Base-by-base conservation (phyloP, 495 filamentous ascomycete genomes). In the Daldinia childiae region DNA sequence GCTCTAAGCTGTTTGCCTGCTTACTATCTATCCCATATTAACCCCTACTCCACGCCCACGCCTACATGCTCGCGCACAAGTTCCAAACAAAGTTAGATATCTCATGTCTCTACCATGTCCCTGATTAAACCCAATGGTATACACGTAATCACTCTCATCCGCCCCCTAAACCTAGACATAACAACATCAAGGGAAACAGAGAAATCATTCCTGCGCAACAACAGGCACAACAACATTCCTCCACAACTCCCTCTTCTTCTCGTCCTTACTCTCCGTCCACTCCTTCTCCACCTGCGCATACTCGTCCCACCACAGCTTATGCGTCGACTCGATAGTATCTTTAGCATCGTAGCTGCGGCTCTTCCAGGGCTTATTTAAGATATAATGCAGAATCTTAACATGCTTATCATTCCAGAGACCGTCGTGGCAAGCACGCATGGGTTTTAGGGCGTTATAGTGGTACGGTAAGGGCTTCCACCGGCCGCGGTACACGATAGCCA, bases 301-400 rank as follows among this genome's bases (percentile, higher is more conserved):
- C 38, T 73, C 76, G 56, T 80, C 77, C 79, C 79, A 81, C 79
- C 79, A 81, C 15, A 81, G 62, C 70, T 72, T 73, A 50, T 81
- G 79, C 38, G 79, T 80, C 24, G 66, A 70, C 72, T 81, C 78
- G 32, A 80, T 76, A 9, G 74, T 69, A 38, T 81, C 78, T 8
- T 78, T 56, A 11, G 29, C 62, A 6, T 76, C 64, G 59, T 76
- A 81, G 4, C 56, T 62, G 48, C 77, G 68, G 68, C 76, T 79
- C 71, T 78, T 77, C 79, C 78, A 81, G 26, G 79, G 79, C 69
- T 81, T 81, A 43, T 77, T 76, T 8, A 81, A 59, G 57, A 81
- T 81, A 26, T 81, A 81, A 27, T 81, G 79, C 54, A 81, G 54
- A 8, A 81, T 66, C 72, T 73, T 81, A 29, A 81, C 78, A 41